Conservation (phyloP, 2,329 filamentous ascomycete genomes). For the Chrysosporium queenslandicum region DNA sequence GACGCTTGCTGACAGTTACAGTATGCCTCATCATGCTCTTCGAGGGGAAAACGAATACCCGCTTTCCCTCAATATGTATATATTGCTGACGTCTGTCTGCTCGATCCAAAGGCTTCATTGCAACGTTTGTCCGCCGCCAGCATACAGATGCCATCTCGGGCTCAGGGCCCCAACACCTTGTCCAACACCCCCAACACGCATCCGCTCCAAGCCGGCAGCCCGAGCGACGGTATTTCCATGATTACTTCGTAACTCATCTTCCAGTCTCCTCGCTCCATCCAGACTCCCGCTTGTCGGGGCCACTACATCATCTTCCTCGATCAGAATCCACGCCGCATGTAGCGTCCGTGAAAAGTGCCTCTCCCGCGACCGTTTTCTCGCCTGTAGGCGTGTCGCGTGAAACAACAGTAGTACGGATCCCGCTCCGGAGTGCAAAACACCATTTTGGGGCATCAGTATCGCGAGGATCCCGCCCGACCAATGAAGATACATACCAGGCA, state of each 20-base stretch:
- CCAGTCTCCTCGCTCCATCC: constrained; percentile 88
- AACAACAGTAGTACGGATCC: constrained; percentile 89
- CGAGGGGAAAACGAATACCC: background rate
- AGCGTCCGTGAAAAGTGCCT: constrained; percentile 40
- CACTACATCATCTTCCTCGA: constrained; percentile 77
- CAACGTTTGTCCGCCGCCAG: constrained; percentile 25
- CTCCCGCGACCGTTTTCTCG: constrained; percentile 45
- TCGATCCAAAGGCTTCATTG: constrained; percentile 26
- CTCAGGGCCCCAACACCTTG: constrained; percentile 13
- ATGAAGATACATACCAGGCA: constrained; percentile 90
- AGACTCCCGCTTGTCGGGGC: constrained; percentile 59
- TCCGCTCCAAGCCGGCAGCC: background rate
- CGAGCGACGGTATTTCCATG: constrained; percentile 59
- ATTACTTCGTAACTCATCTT: constrained; percentile 94
- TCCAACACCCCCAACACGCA: background rate
- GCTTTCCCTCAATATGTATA: background rate
- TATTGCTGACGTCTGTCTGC: constrained; percentile 2
- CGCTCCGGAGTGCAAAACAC: constrained; percentile 84
- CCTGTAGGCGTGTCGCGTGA: constrained; percentile 57
- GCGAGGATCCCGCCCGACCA: constrained; percentile 74
- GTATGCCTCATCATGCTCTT: constrained; percentile 21
- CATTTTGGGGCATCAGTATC: constrained; percentile 77
- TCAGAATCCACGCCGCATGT: constrained; percentile 73
- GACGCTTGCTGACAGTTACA: constrained; percentile 31
- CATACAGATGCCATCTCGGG: constrained; percentile 18